phyloP scores from a whole-genome alignment of 345 rosid genomes.

The Brassica incana region DNA sequence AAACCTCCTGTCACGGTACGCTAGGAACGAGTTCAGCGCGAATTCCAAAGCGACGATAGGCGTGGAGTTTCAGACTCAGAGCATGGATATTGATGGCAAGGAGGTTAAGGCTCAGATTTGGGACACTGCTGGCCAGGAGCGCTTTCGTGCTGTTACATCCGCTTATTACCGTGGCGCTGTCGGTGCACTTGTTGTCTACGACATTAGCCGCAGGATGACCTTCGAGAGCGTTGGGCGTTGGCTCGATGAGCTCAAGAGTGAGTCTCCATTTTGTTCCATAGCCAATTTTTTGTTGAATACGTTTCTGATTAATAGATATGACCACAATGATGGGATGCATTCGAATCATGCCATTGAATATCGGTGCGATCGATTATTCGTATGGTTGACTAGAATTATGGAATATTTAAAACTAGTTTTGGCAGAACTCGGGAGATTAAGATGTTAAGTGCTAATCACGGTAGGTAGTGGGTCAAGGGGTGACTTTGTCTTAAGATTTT shows the following conservation, averaged over 20 bases:
- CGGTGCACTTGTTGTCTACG: conserved; percentile 84
- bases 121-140: conserved; percentile 98
- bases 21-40: conserved; percentile 80
- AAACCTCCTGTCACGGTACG: conserved; percentile 77
- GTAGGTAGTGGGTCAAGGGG: background rate
- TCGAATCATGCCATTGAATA: background rate
- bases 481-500: background rate
- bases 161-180: conserved; percentile 95
- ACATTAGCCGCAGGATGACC: conserved; percentile 67
- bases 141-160: conserved; percentile 92
- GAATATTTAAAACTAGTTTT: background rate
- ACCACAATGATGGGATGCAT: background rate
- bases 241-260: conserved; percentile 87
- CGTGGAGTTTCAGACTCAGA: conserved; percentile 91
- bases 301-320: background rate
- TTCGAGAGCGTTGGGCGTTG: conserved; percentile 79
- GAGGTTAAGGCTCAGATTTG: conserved; percentile 96
- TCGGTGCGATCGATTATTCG: background rate
- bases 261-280: conserved; percentile 18
- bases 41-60: conserved; percentile 92
- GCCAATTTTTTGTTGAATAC: no score
- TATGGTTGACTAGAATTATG: conserved; percentile 15
- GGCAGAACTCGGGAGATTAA: background rate
- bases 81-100: conserved; percentile 83
- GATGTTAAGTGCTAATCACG: background rate